Base-by-base conservation (phyloP, 2,329 filamentous ascomycete genomes). In the Sporothrix phasma region DNA sequence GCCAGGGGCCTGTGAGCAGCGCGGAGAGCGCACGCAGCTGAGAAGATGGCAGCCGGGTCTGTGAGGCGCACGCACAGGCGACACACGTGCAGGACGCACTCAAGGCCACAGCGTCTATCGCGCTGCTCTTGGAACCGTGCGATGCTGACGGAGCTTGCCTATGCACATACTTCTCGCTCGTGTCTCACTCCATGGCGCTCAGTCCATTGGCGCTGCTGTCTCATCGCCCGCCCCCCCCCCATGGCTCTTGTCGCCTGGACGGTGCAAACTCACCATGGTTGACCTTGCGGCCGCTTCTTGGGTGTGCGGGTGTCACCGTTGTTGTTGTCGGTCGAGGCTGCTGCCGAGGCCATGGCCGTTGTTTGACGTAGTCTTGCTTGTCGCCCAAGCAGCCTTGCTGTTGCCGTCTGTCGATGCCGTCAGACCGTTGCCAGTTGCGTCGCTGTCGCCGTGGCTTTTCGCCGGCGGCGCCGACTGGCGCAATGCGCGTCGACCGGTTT, bases 231-330 rank as follows among this genome's bases (percentile, higher is more conserved):
- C n/a, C n/a, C n/a, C n/a, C n/a, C n/a, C n/a, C n/a, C n/a, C n/a
- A n/a, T n/a, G n/a, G n/a, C n/a, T n/a, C n/a, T n/a, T n/a, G n/a
- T n/a, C n/a, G n/a, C n/a, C n/a, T n/a, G n/a, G n/a, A n/a, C n/a
- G n/a, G 34, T 13, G 15, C 34, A 37, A 37, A 65, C 86, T 79
- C 84, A 92, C 89, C 89, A 78, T 93, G 89, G 79, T 92, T 92
- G 70, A 93, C 89, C 79, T 93, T 93, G 80, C 89, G 88, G 78
- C n/a, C 89, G 84, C 81, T 92, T 92, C 79, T 90, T 92, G 58
- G 88, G 86, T 74, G 85, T 89, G 75, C 83, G 81, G 69, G 77
- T 70, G 66, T 70, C 67, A 67, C 74, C 72, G 45, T 73, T 61
- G 67, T 66, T 61, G 71, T 65, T 65, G 53, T 53, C 54, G 26